These are phyloP conservation scores for Entrophospora sp. DNA, from an alignment of 192 early-diverging fungal genomes.

Conservation along the genomic window DNA sequence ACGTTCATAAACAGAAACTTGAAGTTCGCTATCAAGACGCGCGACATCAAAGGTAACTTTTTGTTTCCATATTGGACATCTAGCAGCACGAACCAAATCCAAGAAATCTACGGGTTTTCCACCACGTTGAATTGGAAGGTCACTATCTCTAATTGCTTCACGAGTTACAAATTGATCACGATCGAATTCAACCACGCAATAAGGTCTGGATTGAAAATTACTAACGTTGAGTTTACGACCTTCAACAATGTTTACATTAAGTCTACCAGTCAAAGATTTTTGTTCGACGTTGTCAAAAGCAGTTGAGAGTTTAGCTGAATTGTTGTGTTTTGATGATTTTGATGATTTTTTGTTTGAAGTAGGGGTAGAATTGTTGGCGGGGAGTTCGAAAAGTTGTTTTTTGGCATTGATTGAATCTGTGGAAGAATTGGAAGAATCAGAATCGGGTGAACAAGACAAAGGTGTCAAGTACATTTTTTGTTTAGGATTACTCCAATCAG, in stretches of 20 bases:
- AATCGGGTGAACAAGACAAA: no score
- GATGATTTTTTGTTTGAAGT: background rate
- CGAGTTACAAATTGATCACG: slow-evolving; percentile 12
- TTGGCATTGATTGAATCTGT: no score
- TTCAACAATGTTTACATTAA: slow-evolving; percentile 12
- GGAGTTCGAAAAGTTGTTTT: no score
- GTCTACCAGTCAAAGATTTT: background rate
- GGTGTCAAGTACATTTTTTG: no score
- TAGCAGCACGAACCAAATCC: slow-evolving; percentile 18
- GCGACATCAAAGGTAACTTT: slow-evolving; percentile 14
- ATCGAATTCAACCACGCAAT: slow-evolving; percentile 17
- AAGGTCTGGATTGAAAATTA: slow-evolving; percentile 11
- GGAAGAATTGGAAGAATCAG: no score
- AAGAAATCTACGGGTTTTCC: slow-evolving; percentile 13
- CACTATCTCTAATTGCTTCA: slow-evolving; percentile 15
- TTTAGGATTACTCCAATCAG: no score
- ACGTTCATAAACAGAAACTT: slow-evolving; percentile 17
- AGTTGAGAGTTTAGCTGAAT: background rate
- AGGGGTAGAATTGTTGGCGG: no score
- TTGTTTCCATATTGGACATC: slow-evolving; percentile 14
- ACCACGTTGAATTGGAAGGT: background rate
- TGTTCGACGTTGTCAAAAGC: slow-evolving; percentile 13
- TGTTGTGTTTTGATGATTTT: background rate
- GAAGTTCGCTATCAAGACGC: slow-evolving; percentile 13
- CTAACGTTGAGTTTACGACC: slow-evolving; percentile 17